Percentiles rank a stretch among this genome's conserved stretches.
Conservation (phyloP, 805 yeast genomes). For the Saccharomyces cerevisiae region DNA sequence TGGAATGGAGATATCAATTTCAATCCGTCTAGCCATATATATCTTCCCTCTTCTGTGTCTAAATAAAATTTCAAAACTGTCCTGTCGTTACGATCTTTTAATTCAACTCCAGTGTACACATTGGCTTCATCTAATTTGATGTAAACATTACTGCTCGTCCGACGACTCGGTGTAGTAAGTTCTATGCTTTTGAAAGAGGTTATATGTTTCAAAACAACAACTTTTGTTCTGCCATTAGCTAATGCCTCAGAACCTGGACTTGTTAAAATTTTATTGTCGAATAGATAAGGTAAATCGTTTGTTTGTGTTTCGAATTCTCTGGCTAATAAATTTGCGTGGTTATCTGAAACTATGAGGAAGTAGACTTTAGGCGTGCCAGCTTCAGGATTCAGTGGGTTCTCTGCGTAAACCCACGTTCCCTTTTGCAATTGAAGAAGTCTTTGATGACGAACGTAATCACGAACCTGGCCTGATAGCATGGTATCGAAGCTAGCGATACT, state of each 20-base stretch:
- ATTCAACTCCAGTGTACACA: constrained; percentile 47
- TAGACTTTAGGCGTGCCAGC: constrained; percentile 35
- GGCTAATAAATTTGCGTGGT: constrained; percentile 50
- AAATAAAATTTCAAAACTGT: constrained; percentile 52
- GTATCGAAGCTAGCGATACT: constrained; percentile 43
- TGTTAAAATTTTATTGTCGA: constrained; percentile 39
- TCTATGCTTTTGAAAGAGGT: constrained; percentile 42
- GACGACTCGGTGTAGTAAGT: constrained; percentile 28
- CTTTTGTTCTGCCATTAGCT: constrained; percentile 21
- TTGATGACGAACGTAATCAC: constrained; percentile 67
- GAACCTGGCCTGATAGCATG: constrained; percentile 47
- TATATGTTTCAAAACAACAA: constrained; percentile 46
- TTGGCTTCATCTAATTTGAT: constrained; percentile 42
- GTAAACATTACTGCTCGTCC: not conserved
- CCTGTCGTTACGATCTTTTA: constrained; percentile 37
- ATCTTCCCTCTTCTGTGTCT: constrained; percentile 59
- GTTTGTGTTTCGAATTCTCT: constrained; percentile 48
- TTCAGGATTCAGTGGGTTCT: constrained; percentile 36
- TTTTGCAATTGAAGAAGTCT: constrained; percentile 60
- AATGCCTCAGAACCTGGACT: constrained; percentile 3
- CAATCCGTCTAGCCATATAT: constrained; percentile 74
- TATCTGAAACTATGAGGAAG: constrained; percentile 59
- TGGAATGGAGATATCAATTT: constrained; percentile 37
- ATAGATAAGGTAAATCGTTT: constrained; percentile 45
- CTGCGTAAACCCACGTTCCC: constrained; percentile 76